A percentile compares a stretch with the other conserved stretches of the same genome.
Evolutionary conservation across 176 grass and related monocot genomes (phyloP).

Genomic region (Thalia dealbata): DNA sequence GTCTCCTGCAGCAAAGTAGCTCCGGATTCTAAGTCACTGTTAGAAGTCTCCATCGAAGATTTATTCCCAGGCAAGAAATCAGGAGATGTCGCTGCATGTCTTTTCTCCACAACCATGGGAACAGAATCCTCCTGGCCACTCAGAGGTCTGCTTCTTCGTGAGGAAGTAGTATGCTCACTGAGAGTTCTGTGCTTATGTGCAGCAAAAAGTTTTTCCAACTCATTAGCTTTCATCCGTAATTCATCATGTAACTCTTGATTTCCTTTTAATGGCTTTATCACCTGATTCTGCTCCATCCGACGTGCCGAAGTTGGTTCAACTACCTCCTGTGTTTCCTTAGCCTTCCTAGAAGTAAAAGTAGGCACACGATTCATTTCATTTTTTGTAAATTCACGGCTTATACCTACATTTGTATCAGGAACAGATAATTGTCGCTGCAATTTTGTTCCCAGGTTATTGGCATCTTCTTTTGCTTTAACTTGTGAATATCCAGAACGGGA

Average conservation of each 20-base stretch:
- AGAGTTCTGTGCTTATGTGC: conserved; percentile 58
- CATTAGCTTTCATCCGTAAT: conserved; percentile 84
- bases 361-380: conserved; percentile 24
- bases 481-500: conserved; percentile 22
- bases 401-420: conserved; percentile 22
- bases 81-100: conserved; percentile 26
- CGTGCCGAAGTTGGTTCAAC: not conserved
- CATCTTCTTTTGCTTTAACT: conserved; percentile 30
- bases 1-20: conserved; percentile 59
- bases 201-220: conserved; percentile 91
- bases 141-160: conserved; percentile 51
- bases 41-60: conserved; percentile 34
- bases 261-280: conserved; percentile 41
- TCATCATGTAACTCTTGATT: conserved; percentile 67
- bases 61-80: conserved; percentile 26
- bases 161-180: conserved; percentile 40
- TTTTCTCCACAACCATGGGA: conserved; percentile 42
- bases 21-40: conserved; percentile 34
- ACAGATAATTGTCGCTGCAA: conserved; percentile 36
- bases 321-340: conserved; percentile 13
- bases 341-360: conserved; percentile 7
- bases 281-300: conserved; percentile 33
- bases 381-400: not conserved
- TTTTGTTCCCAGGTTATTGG: conserved; percentile 28
- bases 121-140: conserved; percentile 39